Evolutionary conservation across 176 grass and related monocot genomes (phyloP).

Genomic region (Dendrocalamus sinicus): DNA sequence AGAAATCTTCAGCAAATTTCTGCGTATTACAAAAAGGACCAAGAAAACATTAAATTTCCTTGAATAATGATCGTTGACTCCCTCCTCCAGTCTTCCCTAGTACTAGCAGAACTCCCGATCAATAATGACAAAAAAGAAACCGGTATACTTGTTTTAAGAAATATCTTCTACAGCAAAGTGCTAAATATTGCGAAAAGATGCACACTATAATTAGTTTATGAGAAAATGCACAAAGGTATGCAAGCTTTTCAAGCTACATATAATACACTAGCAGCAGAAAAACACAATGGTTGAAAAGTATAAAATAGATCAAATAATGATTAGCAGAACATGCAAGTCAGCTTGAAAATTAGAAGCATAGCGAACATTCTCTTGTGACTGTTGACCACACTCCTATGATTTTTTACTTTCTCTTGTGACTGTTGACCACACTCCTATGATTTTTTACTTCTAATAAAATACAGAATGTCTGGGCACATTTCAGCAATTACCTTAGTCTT

Average conservation of each 20-base stretch:
- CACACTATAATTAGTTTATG: background rate
- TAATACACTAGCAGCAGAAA: background rate
- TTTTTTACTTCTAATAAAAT: background rate
- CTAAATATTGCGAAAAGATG: background rate
- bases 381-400: slow-evolving; percentile 16
- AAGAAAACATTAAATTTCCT: slow-evolving; percentile 5
- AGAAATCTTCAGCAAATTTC: slow-evolving; percentile 80
- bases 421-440: slow-evolving; percentile 14
- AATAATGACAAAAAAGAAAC: slow-evolving; percentile 37
- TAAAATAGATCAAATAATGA: slow-evolving; percentile 2
- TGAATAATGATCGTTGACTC: background rate
- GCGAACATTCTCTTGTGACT: background rate
- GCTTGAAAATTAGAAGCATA: slow-evolving; percentile 19
- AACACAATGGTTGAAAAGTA: background rate
- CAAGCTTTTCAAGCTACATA: background rate
- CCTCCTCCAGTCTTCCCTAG: background rate
- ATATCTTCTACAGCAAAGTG: background rate
- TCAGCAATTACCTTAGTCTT: slow-evolving; percentile 65
- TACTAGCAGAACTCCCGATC: slow-evolving; percentile 22
- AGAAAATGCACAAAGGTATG: background rate
- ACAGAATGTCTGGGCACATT: background rate
- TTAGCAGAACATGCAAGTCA: background rate
- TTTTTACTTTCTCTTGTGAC: background rate
- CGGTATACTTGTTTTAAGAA: background rate
- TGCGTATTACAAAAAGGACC: slow-evolving; percentile 26